Base-by-base conservation (phyloP, 2,329 filamentous ascomycete species). In the Didymella lethalis region DNA sequence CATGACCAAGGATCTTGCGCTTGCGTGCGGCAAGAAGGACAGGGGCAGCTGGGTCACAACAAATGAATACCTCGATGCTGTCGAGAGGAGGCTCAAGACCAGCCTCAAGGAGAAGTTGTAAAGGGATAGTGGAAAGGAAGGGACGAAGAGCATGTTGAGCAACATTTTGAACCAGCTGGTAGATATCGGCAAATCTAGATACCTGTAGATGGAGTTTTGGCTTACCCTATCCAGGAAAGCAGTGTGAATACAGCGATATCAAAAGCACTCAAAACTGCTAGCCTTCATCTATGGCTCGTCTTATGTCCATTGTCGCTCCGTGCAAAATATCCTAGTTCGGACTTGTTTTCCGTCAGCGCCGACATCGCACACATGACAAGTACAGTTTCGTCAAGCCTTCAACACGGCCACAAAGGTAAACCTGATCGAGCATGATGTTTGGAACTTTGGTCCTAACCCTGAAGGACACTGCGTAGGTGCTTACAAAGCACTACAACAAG, bases 1-100 rank as follows among this genome's bases (percentile, higher is more conserved):
- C 83, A 99, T 98, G 95, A 99, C 95, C 79, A 99, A 99, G 88
- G 95, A 99, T 80, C 82, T 99, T 71, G 95, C 95, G n/a, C 86
- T 98, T 59, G 91, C 93, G 48, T 95, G 91, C 78, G 95, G 95
- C 73, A 93, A 93, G 85, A 93, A 90, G 72, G 89, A 86, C 62
- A 87, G 91, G 67, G 87, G 87, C 71, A 89, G 92, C 75, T 98
- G 93, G 81, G 95, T 96, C 69, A 97, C 93, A 52, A 98, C 94
- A 57, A 86, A 84, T 69, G 72, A 96, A 83, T 99, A 98, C 83
- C 82, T 99, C 75, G 87, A 90, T 75, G 94, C 94, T 40, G 94
- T 98, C 49, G 94, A 98, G 88, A 89, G 87, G 80, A 85, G 93
- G 74, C 85, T 99, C 82, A 93, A 94, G 87, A 82, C 82, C 65